Base-by-base conservation (phyloP, 441 rosid species). In the Kokia cookei region DNA sequence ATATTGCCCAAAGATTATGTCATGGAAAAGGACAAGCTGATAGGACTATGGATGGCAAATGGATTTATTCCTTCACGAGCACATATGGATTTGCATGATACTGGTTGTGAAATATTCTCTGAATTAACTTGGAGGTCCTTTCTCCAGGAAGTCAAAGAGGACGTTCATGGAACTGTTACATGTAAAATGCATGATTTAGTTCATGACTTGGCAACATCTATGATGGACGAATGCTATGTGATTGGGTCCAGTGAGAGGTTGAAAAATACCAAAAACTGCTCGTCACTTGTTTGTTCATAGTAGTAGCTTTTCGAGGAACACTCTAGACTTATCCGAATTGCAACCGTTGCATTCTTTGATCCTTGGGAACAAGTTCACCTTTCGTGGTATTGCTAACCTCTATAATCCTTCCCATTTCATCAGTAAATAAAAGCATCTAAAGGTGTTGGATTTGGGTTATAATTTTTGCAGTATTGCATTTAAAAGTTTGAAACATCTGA, bases 91-190 rank as follows among this genome's bases (percentile, higher is more conserved):
- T 40, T 40, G 43, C 43, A 40, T 40, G 43, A 40, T 7, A 7
- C 0, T 9, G 10, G 43, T 40, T 40, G 43, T 40, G 43, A 40
- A 40, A 40, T 40, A 40, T 7, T 54, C 17, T 40, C 64, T 47
- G 70, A 73, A 47, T 63, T 73, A 22, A 2, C 47, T 4, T 7
- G 24, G 61, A 73, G 62, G 27, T 73, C 76, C 0, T 63, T 73
- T 13, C 58, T 62, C 55, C 47, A 62, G 15, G 76, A 73, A 5
- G 6, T 35, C 14, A 6, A 35, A n/a, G 60, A 63, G 69, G 55
- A 64, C 22, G 51, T 40, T 40, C 43, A 40, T 40, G 43, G 43
- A 40, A 7, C 2, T 7, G 10, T 40, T 40, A 40, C 43, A 40
- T 40, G 10, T 40, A 40, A 40, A 40, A 40, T 40, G 43, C 43